Percentiles rank a stretch among this genome's conserved stretches.
Evolutionary conservation across 148 eudicot genomes (phyloP).

Genomic region (Chenopodium quinoa): DNA sequence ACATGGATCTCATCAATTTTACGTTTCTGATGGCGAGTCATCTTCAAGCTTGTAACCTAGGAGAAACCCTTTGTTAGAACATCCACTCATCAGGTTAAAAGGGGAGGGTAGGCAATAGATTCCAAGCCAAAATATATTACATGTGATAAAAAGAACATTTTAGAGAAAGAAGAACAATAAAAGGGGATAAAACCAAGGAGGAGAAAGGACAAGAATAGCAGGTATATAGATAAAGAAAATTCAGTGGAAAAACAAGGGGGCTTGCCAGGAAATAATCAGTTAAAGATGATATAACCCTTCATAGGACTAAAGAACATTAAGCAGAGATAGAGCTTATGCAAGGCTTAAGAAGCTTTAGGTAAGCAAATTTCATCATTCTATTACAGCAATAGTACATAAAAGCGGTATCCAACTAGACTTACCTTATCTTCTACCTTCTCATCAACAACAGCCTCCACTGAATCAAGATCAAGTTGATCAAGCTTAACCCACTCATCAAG

Average conservation of each 20-base stretch:
- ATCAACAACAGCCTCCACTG: conserved; percentile 91
- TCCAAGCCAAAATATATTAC: neutral
- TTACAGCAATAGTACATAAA: neutral
- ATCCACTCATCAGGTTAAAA: neutral
- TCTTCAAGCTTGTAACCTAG: conserved; percentile 91
- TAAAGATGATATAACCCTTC: too few relatives aligned
- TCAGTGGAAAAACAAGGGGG: neutral
- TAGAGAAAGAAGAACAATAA: neutral
- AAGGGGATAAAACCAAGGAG: neutral
- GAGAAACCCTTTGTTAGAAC: conserved; percentile 17
- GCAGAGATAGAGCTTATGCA: neutral
- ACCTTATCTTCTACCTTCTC: conserved; percentile 99
- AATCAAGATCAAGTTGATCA: conserved; percentile 93
- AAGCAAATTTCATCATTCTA: neutral
- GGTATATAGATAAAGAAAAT: too few relatives aligned
- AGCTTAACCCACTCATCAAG: conserved; percentile 99
- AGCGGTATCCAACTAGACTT: conserved; percentile 17
- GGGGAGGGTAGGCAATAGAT: neutral
- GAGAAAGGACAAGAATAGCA: neutral
- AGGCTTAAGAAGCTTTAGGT: too few relatives aligned
- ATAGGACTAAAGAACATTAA: neutral
- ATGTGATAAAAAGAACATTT: neutral
- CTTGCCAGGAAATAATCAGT: neutral
- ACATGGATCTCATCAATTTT: conserved; percentile 96
- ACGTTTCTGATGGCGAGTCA: conserved; percentile 98